These are phyloP conservation scores for Ustilago hordei DNA, from an alignment of 1,284 basidiomycete genomes.

Conservation along the genomic window DNA sequence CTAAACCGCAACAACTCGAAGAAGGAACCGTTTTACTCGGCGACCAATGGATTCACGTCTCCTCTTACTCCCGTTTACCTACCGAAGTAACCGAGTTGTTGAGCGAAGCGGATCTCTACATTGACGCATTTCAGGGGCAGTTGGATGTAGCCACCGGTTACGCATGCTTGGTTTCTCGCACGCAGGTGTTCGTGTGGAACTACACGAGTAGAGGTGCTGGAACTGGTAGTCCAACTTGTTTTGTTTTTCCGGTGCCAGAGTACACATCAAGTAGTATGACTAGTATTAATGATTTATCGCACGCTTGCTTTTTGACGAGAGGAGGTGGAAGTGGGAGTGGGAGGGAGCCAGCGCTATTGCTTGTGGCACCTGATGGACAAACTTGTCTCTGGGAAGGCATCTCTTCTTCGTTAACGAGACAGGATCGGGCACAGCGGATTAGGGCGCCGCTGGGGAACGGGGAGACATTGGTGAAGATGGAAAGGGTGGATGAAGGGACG, in stretches of 20 bases:
- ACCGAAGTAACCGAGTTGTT: conserved; percentile 48
- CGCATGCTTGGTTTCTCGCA: conserved; percentile 55
- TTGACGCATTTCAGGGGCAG: conserved; percentile 49
- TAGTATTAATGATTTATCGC: conserved; percentile 34
- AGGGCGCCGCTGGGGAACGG: conserved; percentile 27
- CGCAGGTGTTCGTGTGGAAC: conserved; percentile 63
- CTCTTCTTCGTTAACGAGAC: conserved; percentile 43
- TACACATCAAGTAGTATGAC: conserved; percentile 38
- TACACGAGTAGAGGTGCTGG: conserved; percentile 52
- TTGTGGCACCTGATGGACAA: conserved; percentile 53
- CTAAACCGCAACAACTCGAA: conserved; percentile 39
- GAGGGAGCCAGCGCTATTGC: conserved; percentile 56
- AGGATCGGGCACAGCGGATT: conserved; percentile 44
- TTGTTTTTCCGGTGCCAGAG: conserved; percentile 48
- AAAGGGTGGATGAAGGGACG: conserved; percentile 44
- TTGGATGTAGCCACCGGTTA: conserved; percentile 59
- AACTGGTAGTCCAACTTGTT: conserved; percentile 53
- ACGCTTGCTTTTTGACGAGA: conserved; percentile 45
- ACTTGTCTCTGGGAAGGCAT: conserved; percentile 58
- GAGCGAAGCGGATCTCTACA: conserved; percentile 46
- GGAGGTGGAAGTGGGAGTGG: conserved; percentile 17
- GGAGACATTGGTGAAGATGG: conserved; percentile 48
- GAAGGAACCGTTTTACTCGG: conserved; percentile 52
- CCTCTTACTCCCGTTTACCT: conserved; percentile 50
- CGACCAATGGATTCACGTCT: conserved; percentile 54